Conservation (phyloP, 768 basidiomycete species). For the Rhodosporidiobolus sp. region DNA sequence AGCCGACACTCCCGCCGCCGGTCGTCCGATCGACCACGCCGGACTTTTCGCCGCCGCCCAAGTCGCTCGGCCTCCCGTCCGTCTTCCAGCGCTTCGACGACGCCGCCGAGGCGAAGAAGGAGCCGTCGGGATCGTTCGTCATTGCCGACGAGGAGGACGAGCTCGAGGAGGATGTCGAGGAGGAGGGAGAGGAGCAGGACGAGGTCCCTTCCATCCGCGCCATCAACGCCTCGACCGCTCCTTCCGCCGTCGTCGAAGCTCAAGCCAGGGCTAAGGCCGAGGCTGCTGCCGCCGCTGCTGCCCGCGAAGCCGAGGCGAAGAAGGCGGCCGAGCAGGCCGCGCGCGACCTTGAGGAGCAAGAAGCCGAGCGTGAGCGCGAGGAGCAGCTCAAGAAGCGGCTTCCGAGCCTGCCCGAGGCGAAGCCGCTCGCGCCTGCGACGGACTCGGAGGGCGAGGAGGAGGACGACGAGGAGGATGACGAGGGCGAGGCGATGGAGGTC, state of each 20-base stretch:
- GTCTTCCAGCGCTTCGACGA: background rate
- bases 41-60: constrained; percentile 8
- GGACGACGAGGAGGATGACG: constrained; percentile 16
- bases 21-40: constrained; percentile 26
- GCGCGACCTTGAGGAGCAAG: constrained; percentile 20
- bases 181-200: constrained; percentile 17
- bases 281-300: background rate
- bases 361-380: constrained; percentile 10
- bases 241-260: background rate
- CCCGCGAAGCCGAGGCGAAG: constrained; percentile 11
- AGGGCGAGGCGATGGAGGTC: background rate
- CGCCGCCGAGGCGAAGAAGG: background rate
- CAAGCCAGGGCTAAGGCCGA: background rate
- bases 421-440: constrained; percentile 1
- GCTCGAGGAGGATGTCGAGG: background rate
- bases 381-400: constrained; percentile 6
- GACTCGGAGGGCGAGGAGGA: constrained; percentile 7
- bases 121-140: background rate
- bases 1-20: background rate
- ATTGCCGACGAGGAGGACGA: constrained; percentile 5
- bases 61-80: background rate
- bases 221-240: constrained; percentile 20
- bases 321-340: constrained; percentile 14
- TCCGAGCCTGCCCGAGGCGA: constrained; percentile 10
- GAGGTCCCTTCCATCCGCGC: constrained; percentile 13